Evolutionary conservation across 371 early-diverging fungal genomes (phyloP), one percentile per base, ranked within the genome.

Genomic region (Phascolomyces articulosus): DNA sequence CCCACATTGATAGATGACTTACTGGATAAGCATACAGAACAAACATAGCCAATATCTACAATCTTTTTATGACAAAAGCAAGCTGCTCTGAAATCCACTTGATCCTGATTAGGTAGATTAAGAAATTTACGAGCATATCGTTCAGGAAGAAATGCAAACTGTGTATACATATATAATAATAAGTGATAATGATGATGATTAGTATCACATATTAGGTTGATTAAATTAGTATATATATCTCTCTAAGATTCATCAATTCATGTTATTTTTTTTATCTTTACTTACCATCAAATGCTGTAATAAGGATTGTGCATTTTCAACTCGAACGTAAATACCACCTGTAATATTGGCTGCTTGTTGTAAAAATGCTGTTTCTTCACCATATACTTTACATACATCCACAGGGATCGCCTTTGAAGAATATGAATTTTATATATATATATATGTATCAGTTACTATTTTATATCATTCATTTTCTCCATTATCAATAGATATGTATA

Each of bases 21-120:
- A 93, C 94, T 94, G n/a, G 98, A 96, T 31, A 98, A 71, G 69
- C 98, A 98, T 4, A 97, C 96, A 0, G 96, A 95, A 73, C 98
- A 98, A 2, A 98, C 97, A 75, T 86, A 96, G 0, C 96, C 98
- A 55, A 96, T 86, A 66, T 95, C 93, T 2, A 96, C 90, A 59
- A 95, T 90, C 53, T 85, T 86, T 69, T 92, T 93, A 77, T 98
- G 98, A 72, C 98, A 98, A 65, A 98, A 97, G 67, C 98, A 98
- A 0, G 97, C 93, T 1, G 98, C 96, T 26, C 97, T 77, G 66
- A 95, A 97, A 76, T 98, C 97, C 0, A 97, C 93, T 53, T 91
- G 84, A 55, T 90, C 91, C 57, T 90, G 88, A 23, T 82, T 85
- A 0, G 96, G 96, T 21, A 93, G 68, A 51, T 84, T 87, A 0